Evolutionary conservation across 495 filamentous ascomycete genomes (phyloP), one percentile per base, ranked within the genome.

Genomic region (Podospora pseudopauciseta): DNA sequence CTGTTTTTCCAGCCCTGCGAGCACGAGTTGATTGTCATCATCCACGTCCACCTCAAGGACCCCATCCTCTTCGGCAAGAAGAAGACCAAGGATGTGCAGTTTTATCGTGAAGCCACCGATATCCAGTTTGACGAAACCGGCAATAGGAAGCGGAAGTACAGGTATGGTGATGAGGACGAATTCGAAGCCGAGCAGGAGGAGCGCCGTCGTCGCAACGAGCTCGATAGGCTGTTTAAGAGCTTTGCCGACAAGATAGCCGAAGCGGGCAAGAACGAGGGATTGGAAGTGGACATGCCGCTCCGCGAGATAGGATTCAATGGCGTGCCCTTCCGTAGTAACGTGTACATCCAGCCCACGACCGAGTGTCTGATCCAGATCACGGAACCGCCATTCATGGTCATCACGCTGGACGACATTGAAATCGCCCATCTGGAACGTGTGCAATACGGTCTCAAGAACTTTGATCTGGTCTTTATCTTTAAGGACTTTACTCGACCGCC

Each of bases 101-200:
- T 99, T 82, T 97, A 97, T 69, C 87, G 96, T 58, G 96, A 99
- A 80, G 96, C 96, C 13, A 98, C 95, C 1, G 95, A 99, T 71
- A 97, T 98, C 80, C 92, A 95, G 75, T 98, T 99, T 72, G 96
- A 99, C 76, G 96, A 99, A 81, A 99, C 96, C 44, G 96, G 96
- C 68, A 98, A 97, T 76, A 87, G 96, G 59, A 97, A 97, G 80
- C 90, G 96, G 62, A 97, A 97, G 81, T 95, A 97, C 76, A 89
- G 94, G n/a, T 98, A 96, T 77, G 96, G 95, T 55, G 96, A 99
- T 70, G 96, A 99, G 76, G 96, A 99, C 74, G 96, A 99, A 76
- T 98, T 98, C 68, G 96, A 98, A 77, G 92, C 93, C 28, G 96
- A 99, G 75, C 96, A 99, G 79, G 94, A 99, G 77, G 96, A 99